Percentiles rank a stretch among this genome's conserved stretches.
These are phyloP conservation scores for Cercospora janseana DNA, from an alignment of 2,329 filamentous ascomycete genomes.

Conservation along the genomic window DNA sequence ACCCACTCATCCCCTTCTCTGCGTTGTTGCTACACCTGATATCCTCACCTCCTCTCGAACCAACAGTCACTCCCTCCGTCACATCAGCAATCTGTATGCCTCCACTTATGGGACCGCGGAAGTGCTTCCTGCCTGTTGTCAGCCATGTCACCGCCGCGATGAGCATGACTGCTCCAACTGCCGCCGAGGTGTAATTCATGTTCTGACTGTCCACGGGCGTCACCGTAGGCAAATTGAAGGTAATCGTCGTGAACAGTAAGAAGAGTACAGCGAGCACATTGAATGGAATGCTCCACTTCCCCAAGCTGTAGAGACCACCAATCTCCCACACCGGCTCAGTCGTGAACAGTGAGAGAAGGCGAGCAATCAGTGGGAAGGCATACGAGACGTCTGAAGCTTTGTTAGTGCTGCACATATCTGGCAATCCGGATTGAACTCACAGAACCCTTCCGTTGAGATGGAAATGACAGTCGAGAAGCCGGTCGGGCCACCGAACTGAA, in stretches of 20 bases:
- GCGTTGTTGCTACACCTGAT: not conserved
- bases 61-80: not conserved
- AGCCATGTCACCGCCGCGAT: slow-evolving; percentile 54
- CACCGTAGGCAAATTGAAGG: slow-evolving; percentile 56
- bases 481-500: slow-evolving; percentile 37
- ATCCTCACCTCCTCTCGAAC: not conserved
- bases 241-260: slow-evolving; percentile 54
- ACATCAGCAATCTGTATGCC: not conserved
- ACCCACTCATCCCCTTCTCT: not conserved
- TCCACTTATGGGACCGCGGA: slow-evolving; percentile 47
- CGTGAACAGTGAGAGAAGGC: slow-evolving; percentile 48
- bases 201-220: slow-evolving; percentile 54
- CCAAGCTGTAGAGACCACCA: slow-evolving; percentile 47
- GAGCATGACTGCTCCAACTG: slow-evolving; percentile 55
- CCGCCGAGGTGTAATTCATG: slow-evolving; percentile 59
- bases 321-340: slow-evolving; percentile 37
- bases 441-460: slow-evolving; percentile 59
- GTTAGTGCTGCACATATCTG: not conserved
- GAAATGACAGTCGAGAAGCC: slow-evolving; percentile 54
- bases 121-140: slow-evolving; percentile 50
- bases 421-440: slow-evolving; percentile 6
- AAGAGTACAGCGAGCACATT: slow-evolving; percentile 54
- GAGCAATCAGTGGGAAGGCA: slow-evolving; percentile 54
- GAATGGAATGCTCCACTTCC: slow-evolving; percentile 44
- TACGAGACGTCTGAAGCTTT: slow-evolving; percentile 50